A percentile compares a stretch with the other conserved stretches of the same genome.
Evolutionary conservation across 176 grass and related monocot genomes (phyloP).

Genomic region (Pontederia crassipes): DNA sequence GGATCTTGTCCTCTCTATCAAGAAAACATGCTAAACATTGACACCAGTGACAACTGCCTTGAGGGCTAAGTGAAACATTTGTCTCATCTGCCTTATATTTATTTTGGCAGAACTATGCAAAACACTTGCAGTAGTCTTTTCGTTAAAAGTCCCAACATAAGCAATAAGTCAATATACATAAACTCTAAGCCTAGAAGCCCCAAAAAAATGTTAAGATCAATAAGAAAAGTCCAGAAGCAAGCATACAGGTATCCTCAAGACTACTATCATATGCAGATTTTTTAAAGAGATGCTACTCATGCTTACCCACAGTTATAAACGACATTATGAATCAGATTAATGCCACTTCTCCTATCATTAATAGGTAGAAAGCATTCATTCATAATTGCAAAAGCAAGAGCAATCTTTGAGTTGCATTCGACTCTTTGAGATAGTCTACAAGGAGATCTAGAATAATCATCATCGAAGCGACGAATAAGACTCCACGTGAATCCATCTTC

Average conservation of each 20-base stretch:
- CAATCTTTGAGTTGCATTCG: slow-evolving; percentile 79
- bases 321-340: slow-evolving; percentile 90
- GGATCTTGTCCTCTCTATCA: too few relatives aligned
- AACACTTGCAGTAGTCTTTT: too few relatives aligned
- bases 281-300: slow-evolving; percentile 22
- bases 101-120: too few relatives aligned
- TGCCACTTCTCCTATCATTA: slow-evolving; percentile 75
- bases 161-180: too few relatives aligned
- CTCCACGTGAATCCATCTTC: slow-evolving; percentile 83
- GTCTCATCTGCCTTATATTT: too few relatives aligned
- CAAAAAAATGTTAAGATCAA: neutral
- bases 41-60: too few relatives aligned
- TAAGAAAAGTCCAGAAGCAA: slow-evolving; percentile 12
- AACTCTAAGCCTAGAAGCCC: neutral
- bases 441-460: slow-evolving; percentile 13
- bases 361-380: slow-evolving; percentile 82
- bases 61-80: too few relatives aligned
- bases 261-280: neutral
- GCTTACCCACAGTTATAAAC: slow-evolving; percentile 94
- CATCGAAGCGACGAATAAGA: slow-evolving; percentile 66
- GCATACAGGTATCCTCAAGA: neutral
- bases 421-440: slow-evolving; percentile 30
- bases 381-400: slow-evolving; percentile 82
- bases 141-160: too few relatives aligned
- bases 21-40: too few relatives aligned